phyloP scores from a whole-genome alignment of 2,329 filamentous ascomycete genomes.

The Leptosphaerulina australis region DNA sequence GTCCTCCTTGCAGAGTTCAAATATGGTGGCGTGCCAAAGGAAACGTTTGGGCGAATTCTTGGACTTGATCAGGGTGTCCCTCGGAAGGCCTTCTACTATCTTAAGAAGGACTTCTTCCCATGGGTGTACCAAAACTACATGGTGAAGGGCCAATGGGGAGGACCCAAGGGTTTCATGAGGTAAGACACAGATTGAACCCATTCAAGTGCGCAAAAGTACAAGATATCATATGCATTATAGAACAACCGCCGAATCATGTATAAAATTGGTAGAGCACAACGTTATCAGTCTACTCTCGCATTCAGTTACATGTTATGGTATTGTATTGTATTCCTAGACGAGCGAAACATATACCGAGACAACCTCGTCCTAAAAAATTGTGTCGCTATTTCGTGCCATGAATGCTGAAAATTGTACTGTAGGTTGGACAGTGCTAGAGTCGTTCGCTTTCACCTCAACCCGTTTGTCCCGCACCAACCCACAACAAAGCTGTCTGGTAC shows the following conservation, averaged over 20 bases:
- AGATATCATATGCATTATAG: slow-evolving; percentile 15
- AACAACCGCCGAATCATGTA: background rate
- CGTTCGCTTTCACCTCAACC: slow-evolving; percentile 6
- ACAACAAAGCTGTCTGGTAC: background rate
- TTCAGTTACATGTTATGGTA: too few species aligned
- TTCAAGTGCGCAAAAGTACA: slow-evolving; percentile 1
- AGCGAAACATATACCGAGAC: too few species aligned
- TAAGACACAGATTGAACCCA: slow-evolving; percentile 1
- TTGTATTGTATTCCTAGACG: too few species aligned
- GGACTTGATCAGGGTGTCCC: slow-evolving; percentile 65
- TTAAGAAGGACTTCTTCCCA: slow-evolving; percentile 72
- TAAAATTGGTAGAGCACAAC: background rate
- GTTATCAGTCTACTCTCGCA: background rate
- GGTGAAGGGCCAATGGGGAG: slow-evolving; percentile 68
- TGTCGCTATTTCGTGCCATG: background rate
- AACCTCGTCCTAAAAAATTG: background rate
- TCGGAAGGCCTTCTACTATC: slow-evolving; percentile 63
- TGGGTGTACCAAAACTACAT: slow-evolving; percentile 68
- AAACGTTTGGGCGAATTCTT: slow-evolving; percentile 62
- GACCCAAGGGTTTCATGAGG: slow-evolving; percentile 59
- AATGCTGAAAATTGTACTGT: background rate
- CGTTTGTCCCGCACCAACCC: slow-evolving; percentile 4
- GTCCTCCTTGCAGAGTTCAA: slow-evolving; percentile 70
- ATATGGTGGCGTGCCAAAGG: slow-evolving; percentile 67
- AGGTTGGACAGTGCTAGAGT: slow-evolving; percentile 3